These are phyloP conservation scores for Colletotrichum nymphaeae DNA, from an alignment of 2,329 filamentous ascomycete genomes.

Conservation along the genomic window DNA sequence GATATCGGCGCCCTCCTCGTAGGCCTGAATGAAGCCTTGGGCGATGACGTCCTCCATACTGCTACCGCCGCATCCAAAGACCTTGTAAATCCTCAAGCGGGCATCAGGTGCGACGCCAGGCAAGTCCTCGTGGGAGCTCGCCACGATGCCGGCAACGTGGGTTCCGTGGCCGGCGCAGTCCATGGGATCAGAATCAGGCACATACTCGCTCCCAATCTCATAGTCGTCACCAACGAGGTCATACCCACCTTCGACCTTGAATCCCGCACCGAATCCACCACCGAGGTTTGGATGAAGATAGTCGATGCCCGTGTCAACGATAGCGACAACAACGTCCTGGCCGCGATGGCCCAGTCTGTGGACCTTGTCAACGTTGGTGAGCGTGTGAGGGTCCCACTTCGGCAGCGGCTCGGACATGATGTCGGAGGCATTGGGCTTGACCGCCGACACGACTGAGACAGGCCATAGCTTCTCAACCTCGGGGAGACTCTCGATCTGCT, in stretches of 20 bases:
- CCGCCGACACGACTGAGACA: no score
- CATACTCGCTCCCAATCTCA: slow-evolving; percentile 43
- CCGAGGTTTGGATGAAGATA: slow-evolving; percentile 63
- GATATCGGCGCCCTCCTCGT: slow-evolving; percentile 44
- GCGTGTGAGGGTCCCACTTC: slow-evolving; percentile 19
- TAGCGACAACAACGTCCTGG: slow-evolving; percentile 9
- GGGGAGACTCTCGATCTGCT: slow-evolving; percentile 9
- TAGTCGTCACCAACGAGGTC: slow-evolving; percentile 57
- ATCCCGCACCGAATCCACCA: slow-evolving; percentile 62
- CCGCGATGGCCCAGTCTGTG: slow-evolving; percentile 13
- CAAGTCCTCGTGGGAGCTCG: slow-evolving; percentile 45
- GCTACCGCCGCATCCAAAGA: slow-evolving; percentile 45
- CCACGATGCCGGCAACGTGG: slow-evolving; percentile 19
- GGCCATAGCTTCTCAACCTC: slow-evolving; percentile 3
- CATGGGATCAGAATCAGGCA: slow-evolving; percentile 53
- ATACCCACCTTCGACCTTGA: slow-evolving; percentile 57
- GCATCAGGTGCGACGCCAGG: slow-evolving; percentile 54
- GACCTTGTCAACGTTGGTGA: slow-evolving; percentile 9
- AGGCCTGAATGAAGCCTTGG: slow-evolving; percentile 33
- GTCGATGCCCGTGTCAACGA: slow-evolving; percentile 56
- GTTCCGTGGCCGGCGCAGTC: slow-evolving; percentile 43
- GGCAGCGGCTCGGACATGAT: not conserved
- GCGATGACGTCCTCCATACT: slow-evolving; percentile 31
- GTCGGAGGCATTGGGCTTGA: not conserved
- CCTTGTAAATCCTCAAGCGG: slow-evolving; percentile 52